Evolutionary conservation across 163 green algal genomes (phyloP), one percentile per base, ranked within the genome.

Genomic region (Chlamydomonas reinhardtii): DNA sequence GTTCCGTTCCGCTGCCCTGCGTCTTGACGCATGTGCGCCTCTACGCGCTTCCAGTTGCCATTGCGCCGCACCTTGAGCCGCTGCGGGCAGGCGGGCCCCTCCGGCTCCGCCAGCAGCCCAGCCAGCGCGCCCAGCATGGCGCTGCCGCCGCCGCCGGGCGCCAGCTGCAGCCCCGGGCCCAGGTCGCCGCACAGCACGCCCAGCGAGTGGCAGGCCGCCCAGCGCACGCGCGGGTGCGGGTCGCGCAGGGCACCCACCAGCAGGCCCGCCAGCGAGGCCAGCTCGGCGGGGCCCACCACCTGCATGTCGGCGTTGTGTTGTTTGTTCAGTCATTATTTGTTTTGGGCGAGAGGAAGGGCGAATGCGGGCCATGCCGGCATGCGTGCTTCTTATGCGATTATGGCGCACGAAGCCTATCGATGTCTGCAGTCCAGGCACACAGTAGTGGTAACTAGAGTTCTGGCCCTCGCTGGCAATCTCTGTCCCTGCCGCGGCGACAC

Each of bases 111-210:
- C 97, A 99, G 98, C 32, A 95, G 93, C 1, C 73, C 82, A 75
- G 98, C 93, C 32, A 99, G 93, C n/a, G 90, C 94, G 0, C 95
- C 95, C 83, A 99, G 84, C 25, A 97, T 91, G 37, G 71, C 81
- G 17, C 43, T n/a, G 15, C 88, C 88, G 54, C 95, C 93, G 66
- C 93, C 82, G 2, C 76, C 84, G 11, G 94, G 87, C 87, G 91
- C 76, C 43, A 64, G 74, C 59, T 78, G 74, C n/a, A 99, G 86
- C 43, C 97, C 94, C 6, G 97, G 98, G 0, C 95, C 96, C 78
- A 99, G 91, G 92, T 99, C 98, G 0, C 96, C 99, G 91, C 95
- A 99, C 91, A 99, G 94, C 94, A 99, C 97, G 14, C 98, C 98
- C n/a, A 99, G 84, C 1, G 97, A 96, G 89, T 99, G 98, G 91